Percentiles rank a stretch among this genome's conserved stretches.
These are phyloP conservation scores for Helotiales sp. DNA, from an alignment of 2,329 filamentous ascomycete genomes.

Conservation along the genomic window DNA sequence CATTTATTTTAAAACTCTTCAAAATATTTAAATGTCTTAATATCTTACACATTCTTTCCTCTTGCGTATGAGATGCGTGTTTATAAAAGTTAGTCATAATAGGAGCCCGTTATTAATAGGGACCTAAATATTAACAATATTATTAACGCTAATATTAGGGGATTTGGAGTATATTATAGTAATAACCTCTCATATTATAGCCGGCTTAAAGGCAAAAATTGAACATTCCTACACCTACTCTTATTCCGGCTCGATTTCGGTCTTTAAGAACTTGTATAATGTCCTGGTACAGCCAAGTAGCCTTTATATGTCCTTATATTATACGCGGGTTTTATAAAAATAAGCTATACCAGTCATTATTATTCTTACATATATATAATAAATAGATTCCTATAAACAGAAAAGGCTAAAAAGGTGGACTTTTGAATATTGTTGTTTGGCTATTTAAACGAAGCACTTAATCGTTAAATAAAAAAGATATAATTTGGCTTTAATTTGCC, in stretches of 20 bases:
- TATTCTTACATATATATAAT: not conserved
- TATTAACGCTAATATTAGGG: too few relatives aligned
- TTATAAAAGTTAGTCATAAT: not conserved
- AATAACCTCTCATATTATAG: not conserved
- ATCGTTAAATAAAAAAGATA: too few relatives aligned
- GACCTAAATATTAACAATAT: too few relatives aligned
- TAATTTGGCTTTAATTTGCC: too few relatives aligned
- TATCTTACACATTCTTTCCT: not conserved
- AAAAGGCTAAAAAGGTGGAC: too few relatives aligned
- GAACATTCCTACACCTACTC: not conserved
- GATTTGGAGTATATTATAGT: too few relatives aligned
- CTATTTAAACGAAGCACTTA: too few relatives aligned
- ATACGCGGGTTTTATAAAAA: not conserved
- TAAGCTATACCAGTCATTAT: not conserved
- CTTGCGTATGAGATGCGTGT: not conserved
- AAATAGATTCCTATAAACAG: not conserved
- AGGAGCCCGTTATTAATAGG: too few relatives aligned
- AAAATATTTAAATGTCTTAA: slow-evolving; percentile 3
- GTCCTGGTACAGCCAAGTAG: not conserved
- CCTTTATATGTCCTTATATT: not conserved
- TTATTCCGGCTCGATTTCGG: not conserved
- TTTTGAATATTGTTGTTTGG: too few relatives aligned
- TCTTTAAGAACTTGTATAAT: slow-evolving; percentile 3
- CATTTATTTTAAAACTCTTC: too few relatives aligned
- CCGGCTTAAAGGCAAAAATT: too few relatives aligned